Evolutionary conservation across 352 stramenopile species (phyloP).

Genomic region (Pythium brachiatum): DNA sequence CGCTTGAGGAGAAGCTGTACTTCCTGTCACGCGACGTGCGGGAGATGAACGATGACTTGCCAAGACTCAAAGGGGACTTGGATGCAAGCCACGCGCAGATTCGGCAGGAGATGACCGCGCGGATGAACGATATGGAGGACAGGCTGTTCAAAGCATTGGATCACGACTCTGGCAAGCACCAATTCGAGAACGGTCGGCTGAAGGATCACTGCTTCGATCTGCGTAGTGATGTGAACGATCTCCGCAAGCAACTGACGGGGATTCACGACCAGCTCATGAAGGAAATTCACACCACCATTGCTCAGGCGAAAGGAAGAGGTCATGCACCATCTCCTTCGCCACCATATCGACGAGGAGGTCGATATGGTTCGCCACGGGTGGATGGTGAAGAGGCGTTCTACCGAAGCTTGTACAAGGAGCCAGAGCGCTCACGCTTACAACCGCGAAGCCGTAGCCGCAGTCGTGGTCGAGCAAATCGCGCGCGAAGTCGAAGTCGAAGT

Average conservation of each 20-base stretch:
- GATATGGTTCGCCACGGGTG: background rate
- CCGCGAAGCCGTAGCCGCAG: slow-evolving; percentile 10
- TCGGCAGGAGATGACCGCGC: slow-evolving; percentile 29
- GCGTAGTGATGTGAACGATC: slow-evolving; percentile 31
- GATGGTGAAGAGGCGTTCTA: slow-evolving; percentile 8
- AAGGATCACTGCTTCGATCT: slow-evolving; percentile 51
- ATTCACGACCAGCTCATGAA: slow-evolving; percentile 4
- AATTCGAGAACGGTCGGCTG: slow-evolving; percentile 41
- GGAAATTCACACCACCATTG: background rate
- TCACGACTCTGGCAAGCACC: slow-evolving; percentile 42
- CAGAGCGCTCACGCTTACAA: background rate
- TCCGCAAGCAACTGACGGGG: slow-evolving; percentile 19
- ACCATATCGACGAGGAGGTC: background rate
- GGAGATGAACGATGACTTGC: slow-evolving; percentile 33
- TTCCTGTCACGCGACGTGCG: slow-evolving; percentile 14
- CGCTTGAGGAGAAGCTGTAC: slow-evolving; percentile 24
- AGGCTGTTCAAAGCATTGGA: slow-evolving; percentile 43
- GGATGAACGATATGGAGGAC: slow-evolving; percentile 32
- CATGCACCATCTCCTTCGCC: background rate
- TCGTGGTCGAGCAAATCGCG: background rate
- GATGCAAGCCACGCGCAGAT: slow-evolving; percentile 26
- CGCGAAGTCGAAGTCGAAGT: slow-evolving; percentile 8
- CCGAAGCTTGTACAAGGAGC: background rate
- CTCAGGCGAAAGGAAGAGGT: background rate
- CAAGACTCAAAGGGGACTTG: slow-evolving; percentile 25